A percentile compares a stretch with the other conserved stretches of the same genome.
These are phyloP conservation scores for Oryza brachyantha DNA, from an alignment of 176 grass and related monocot species.

Conservation along the genomic window DNA sequence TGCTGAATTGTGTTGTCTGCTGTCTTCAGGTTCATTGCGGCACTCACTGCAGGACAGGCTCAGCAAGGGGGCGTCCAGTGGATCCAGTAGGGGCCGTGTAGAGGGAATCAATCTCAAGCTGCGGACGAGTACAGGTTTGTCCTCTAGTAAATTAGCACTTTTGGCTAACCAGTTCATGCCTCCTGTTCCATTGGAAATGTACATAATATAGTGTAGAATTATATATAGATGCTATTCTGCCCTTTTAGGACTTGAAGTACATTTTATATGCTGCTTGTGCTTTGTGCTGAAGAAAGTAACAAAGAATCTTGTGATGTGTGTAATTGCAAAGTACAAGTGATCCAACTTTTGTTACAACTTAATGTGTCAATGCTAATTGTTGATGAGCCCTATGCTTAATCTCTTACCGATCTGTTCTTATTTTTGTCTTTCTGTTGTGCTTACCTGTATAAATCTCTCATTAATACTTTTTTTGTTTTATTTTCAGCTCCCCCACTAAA, in stretches of 20 bases:
- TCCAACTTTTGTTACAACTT: not conserved
- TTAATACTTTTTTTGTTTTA: slow-evolving; percentile 2
- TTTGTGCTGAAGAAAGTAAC: not conserved
- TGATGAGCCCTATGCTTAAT: not conserved
- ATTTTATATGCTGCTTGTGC: not conserved
- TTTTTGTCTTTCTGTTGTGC: not conserved
- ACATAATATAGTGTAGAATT: not conserved
- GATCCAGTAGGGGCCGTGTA: slow-evolving; percentile 48
- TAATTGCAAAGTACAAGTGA: not conserved
- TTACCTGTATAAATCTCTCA: slow-evolving; percentile 15
- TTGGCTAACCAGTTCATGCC: not conserved
- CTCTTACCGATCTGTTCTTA: not conserved
- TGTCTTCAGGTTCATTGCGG: slow-evolving; percentile 60
- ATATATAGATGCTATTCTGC: not conserved
- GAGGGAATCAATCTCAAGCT: slow-evolving; percentile 73
- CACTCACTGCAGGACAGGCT: slow-evolving; percentile 90
- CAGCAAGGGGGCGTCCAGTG: slow-evolving; percentile 57
- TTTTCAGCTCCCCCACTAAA: slow-evolving; percentile 84
- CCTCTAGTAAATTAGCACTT: not conserved
- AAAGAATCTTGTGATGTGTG: not conserved
- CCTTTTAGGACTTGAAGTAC: not conserved
- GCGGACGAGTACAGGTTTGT: slow-evolving; percentile 81
- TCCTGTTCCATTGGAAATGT: slow-evolving; percentile 17
- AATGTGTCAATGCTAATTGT: not conserved
- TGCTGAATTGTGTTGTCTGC: not conserved